These are phyloP conservation scores for Fusarium sp. DNA, from an alignment of 2,329 filamentous ascomycete species.

Conservation along the genomic window DNA sequence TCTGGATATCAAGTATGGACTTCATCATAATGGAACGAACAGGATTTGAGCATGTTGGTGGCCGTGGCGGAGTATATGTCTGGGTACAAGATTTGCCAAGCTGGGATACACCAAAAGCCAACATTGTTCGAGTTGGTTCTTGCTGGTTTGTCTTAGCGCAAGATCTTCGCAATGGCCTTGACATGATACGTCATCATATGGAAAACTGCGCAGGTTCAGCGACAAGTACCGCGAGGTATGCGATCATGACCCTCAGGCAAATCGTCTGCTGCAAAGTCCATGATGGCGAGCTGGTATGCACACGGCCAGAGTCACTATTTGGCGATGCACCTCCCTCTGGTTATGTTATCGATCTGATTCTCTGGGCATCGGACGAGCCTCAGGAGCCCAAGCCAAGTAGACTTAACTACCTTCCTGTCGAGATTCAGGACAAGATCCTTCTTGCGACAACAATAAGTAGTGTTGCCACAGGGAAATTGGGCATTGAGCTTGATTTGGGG, in stretches of 20 bases:
- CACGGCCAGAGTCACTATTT: constrained; percentile 26
- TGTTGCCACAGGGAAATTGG: constrained; percentile 23
- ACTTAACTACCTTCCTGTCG: constrained; percentile 31
- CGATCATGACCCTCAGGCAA: constrained; percentile 30
- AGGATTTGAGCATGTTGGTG: constrained; percentile 18
- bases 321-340: neutral
- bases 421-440: constrained; percentile 37
- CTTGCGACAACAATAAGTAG: constrained; percentile 6
- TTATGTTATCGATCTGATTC: constrained; percentile 34
- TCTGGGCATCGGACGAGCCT: constrained; percentile 26
- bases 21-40: constrained; percentile 3
- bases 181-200: constrained; percentile 32
- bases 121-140: constrained; percentile 22
- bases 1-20: constrained; percentile 17
- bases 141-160: constrained; percentile 36
- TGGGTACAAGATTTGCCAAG: constrained; percentile 20
- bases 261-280: constrained; percentile 24
- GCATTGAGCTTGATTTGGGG: constrained; percentile 24
- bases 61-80: constrained; percentile 18
- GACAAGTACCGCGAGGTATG: neutral
- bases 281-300: constrained; percentile 9
- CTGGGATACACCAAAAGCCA: constrained; percentile 27
- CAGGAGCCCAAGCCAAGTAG: neutral
- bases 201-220: neutral
- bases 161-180: constrained; percentile 21